These are phyloP conservation scores for Diospyros lotus DNA, from an alignment of 148 eudicot species.

Conservation along the genomic window DNA sequence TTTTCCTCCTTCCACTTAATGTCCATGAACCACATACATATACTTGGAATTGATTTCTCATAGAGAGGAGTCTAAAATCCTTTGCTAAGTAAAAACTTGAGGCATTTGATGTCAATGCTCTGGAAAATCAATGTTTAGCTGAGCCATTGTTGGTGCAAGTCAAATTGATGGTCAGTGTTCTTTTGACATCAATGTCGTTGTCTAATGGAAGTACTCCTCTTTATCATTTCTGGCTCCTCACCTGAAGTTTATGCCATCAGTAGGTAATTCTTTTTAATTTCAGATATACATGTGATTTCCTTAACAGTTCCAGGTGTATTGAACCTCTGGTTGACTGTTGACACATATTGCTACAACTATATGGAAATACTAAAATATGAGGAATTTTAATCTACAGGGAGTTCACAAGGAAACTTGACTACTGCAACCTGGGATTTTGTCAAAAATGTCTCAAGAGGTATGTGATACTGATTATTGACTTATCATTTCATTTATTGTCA, in stretches of 20 bases:
- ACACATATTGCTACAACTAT: neutral
- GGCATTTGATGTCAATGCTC: neutral
- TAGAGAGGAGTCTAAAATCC: neutral
- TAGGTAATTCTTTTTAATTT: neutral
- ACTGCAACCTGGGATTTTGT: slow-evolving; percentile 67
- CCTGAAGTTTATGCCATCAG: neutral
- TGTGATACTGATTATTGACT: slow-evolving; percentile 13
- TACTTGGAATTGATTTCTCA: neutral
- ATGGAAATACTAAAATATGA: neutral
- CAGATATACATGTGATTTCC: neutral
- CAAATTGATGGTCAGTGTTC: neutral
- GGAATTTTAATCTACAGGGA: slow-evolving; percentile 35
- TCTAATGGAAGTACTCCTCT: neutral
- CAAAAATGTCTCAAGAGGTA: slow-evolving; percentile 54
- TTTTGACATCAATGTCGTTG: too few species aligned
- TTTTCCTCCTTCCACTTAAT: neutral
- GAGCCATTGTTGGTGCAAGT: neutral
- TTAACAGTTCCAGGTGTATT: neutral
- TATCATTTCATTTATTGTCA: neutral
- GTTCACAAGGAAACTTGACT: slow-evolving; percentile 36
- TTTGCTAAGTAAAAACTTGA: neutral
- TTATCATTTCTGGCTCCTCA: neutral
- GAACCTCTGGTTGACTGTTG: neutral
- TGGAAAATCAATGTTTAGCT: neutral
- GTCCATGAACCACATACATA: neutral